A percentile compares a stretch with the other conserved stretches of the same genome.
Evolutionary conservation across 2,329 filamentous ascomycete genomes (phyloP).

Genomic region (Sporothrix globosa): DNA sequence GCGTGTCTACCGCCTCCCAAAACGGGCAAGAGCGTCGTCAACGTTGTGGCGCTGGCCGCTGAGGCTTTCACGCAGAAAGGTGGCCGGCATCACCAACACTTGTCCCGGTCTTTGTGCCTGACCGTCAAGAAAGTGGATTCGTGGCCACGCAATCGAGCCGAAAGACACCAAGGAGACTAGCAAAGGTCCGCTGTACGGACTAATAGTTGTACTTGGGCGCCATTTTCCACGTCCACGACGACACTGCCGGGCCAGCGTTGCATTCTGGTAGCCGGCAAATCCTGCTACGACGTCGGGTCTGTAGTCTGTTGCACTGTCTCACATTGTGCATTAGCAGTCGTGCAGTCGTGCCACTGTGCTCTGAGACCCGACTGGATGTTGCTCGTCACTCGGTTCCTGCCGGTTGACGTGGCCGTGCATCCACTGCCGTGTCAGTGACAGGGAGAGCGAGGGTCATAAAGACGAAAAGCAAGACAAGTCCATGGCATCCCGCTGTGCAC

Average conservation of each 20-base stretch:
- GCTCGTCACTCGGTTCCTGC: constrained; percentile 1
- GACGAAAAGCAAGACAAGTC: neutral
- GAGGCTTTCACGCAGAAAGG: neutral
- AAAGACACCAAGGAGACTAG: too few relatives aligned
- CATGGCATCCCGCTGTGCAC: too few relatives aligned
- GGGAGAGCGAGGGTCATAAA: neutral
- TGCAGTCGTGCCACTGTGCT: neutral
- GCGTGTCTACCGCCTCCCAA: neutral
- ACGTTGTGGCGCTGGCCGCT: neutral
- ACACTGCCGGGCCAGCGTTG: too few relatives aligned
- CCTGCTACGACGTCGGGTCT: neutral
- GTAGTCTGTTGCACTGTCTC: neutral
- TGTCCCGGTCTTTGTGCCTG: too few relatives aligned
- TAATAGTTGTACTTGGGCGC: too few relatives aligned
- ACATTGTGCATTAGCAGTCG: neutral
- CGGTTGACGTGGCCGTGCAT: constrained; percentile 29
- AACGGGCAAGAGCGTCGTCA: neutral
- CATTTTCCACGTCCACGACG: too few relatives aligned
- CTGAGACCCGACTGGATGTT: neutral
- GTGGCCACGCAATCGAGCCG: too few relatives aligned
- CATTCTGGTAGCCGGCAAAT: too few relatives aligned
- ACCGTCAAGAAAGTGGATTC: too few relatives aligned
- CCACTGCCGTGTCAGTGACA: neutral
- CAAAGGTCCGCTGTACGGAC: too few relatives aligned
- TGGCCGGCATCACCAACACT: too few relatives aligned